Percentiles rank a stretch among this genome's conserved stretches.
Evolutionary conservation across 805 yeast genomes (phyloP).

Genomic region (Candida mattraensis): DNA sequence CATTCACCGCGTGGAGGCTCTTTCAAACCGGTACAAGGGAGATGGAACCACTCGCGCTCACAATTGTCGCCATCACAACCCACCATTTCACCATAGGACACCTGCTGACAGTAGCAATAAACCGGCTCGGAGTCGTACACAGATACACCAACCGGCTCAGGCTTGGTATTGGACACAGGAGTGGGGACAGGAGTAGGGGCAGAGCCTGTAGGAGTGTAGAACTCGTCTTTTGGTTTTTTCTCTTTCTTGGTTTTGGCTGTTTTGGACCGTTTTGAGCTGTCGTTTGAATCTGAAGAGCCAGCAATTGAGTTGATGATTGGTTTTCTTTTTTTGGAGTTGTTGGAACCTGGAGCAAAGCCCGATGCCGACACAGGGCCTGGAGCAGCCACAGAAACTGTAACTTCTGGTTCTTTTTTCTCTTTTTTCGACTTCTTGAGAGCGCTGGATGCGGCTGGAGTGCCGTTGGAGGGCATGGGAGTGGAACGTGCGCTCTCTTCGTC

Average conservation of each 20-base stretch:
- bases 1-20: constrained; percentile 86
- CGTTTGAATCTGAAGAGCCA: constrained; percentile 5
- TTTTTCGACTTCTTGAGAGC: constrained; percentile 15
- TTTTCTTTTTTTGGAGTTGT: constrained; percentile 7
- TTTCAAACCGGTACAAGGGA: constrained; percentile 86
- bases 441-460: constrained; percentile 8
- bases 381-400: constrained; percentile 1
- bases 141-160: constrained; percentile 13
- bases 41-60: constrained; percentile 92
- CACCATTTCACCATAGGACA: constrained; percentile 98
- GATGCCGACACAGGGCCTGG: not conserved
- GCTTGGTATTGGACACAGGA: constrained; percentile 10
- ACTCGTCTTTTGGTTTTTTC: constrained; percentile 14
- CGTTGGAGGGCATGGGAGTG: constrained; percentile 19
- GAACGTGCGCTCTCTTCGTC: constrained; percentile 26
- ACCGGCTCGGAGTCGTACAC: constrained; percentile 60
- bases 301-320: constrained; percentile 4
- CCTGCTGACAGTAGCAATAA: constrained; percentile 95
- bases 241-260: constrained; percentile 21
- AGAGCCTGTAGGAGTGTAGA: constrained; percentile 5
- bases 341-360: constrained; percentile 3
- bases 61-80: constrained; percentile 97
- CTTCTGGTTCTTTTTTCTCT: constrained; percentile 16
- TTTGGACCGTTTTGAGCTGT: constrained; percentile 13
- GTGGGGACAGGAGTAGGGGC: constrained; percentile 9